These are phyloP conservation scores for Geotrichum reessii DNA, from an alignment of 1,139 yeast species.

Conservation along the genomic window DNA sequence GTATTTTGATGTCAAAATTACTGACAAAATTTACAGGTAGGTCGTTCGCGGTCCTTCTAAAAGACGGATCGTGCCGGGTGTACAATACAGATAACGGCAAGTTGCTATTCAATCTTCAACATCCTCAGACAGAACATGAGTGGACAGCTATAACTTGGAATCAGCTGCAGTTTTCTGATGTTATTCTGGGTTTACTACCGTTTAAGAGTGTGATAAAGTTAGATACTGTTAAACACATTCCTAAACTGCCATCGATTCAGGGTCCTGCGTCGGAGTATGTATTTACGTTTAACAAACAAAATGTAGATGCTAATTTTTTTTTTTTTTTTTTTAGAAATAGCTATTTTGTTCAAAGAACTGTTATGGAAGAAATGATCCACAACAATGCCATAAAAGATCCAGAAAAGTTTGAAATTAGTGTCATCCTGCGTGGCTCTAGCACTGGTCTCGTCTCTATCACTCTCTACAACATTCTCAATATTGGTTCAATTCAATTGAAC, in stretches of 20 bases:
- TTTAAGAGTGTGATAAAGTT: neutral
- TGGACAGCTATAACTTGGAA: slow-evolving; percentile 13
- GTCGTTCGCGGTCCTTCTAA: slow-evolving; percentile 44
- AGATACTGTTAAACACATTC: slow-evolving; percentile 8
- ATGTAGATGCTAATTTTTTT: neutral
- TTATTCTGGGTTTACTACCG: neutral
- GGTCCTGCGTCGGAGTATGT: slow-evolving; percentile 8
- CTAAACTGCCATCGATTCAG: slow-evolving; percentile 11
- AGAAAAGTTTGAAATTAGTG: slow-evolving; percentile 19
- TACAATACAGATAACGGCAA: slow-evolving; percentile 49
- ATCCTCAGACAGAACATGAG: neutral
- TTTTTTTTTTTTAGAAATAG: neutral
- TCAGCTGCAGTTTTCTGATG: slow-evolving; percentile 19
- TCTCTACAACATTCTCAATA: slow-evolving; percentile 28
- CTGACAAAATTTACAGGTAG: slow-evolving; percentile 33
- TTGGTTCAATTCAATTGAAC: slow-evolving; percentile 21
- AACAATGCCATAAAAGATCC: slow-evolving; percentile 17
- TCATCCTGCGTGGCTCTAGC: slow-evolving; percentile 25
- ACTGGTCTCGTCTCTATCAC: slow-evolving; percentile 25
- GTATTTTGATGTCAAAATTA: neutral
- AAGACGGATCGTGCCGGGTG: slow-evolving; percentile 43
- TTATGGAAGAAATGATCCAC: slow-evolving; percentile 22
- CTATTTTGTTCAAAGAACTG: slow-evolving; percentile 11
- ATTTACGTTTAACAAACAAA: neutral
- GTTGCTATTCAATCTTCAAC: slow-evolving; percentile 27